Conservation (phyloP, 75 land plant species). For the Adiantum capillusveneris region DNA sequence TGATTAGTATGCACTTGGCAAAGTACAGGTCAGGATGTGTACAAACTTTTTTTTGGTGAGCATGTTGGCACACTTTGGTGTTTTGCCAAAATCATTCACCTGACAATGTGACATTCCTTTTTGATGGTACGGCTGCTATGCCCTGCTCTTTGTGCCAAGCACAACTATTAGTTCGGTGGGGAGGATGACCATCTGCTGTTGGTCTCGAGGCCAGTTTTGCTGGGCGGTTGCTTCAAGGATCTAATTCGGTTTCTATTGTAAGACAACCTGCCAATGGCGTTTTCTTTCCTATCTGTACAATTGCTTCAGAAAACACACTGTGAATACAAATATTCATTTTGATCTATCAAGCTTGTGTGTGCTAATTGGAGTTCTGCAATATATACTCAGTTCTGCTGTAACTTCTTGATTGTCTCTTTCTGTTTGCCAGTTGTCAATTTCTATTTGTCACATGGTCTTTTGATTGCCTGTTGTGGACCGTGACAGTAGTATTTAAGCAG, state of each 20-base stretch:
- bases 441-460: slow-evolving; percentile 4
- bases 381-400: too few relatives aligned
- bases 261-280: slow-evolving; percentile 96
- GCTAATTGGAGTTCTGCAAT: neutral
- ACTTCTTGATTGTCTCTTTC: neutral
- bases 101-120: slow-evolving; percentile 49
- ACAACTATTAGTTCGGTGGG: slow-evolving; percentile 32
- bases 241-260: slow-evolving; percentile 81
- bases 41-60: slow-evolving; percentile 2
- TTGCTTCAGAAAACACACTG: slow-evolving; percentile 41
- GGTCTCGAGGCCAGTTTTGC: slow-evolving; percentile 23
- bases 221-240: slow-evolving; percentile 59
- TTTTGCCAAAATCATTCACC: slow-evolving; percentile 26
- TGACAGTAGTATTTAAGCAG: neutral
- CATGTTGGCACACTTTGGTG: slow-evolving; percentile 13
- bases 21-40: slow-evolving; percentile 4
- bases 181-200: slow-evolving; percentile 45
- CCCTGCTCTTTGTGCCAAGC: slow-evolving; percentile 30
- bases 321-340: slow-evolving; percentile 9
- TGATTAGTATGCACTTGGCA: neutral
- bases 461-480: slow-evolving; percentile 3
- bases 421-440: neutral
- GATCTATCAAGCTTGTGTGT: neutral
- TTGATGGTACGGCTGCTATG: slow-evolving; percentile 36
- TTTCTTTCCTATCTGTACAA: slow-evolving; percentile 47